A percentile compares a stretch with the other conserved stretches of the same genome.
These are phyloP conservation scores for Solanum chiquidenum DNA, from an alignment of 257 asterid genomes.

Conservation along the genomic window DNA sequence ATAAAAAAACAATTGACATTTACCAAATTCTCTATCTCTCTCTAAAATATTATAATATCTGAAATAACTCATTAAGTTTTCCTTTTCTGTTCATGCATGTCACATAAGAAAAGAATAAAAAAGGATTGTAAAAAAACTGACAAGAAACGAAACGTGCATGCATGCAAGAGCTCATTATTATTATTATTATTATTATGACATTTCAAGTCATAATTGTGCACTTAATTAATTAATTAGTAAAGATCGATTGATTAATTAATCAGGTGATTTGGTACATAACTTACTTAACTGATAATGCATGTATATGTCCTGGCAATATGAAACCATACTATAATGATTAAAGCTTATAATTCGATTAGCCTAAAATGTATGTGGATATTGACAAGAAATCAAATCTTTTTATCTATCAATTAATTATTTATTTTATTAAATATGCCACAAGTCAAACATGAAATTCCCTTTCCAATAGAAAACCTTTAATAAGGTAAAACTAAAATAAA, in stretches of 20 bases:
- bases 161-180: not conserved
- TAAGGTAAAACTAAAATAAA: not conserved
- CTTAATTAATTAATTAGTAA: not conserved
- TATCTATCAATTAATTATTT: not conserved
- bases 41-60: not conserved
- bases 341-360: not conserved
- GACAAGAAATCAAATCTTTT: not conserved
- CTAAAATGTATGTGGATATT: not conserved
- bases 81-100: not conserved
- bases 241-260: not conserved
- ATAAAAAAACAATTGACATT: not conserved
- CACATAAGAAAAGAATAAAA: not conserved
- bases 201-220: not conserved
- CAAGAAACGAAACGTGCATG: not conserved
- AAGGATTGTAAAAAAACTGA: not conserved
- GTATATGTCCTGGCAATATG: not conserved
- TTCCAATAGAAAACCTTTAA: not conserved
- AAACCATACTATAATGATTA: not conserved
- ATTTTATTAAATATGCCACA: not conserved
- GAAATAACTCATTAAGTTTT: not conserved
- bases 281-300: not conserved
- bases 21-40: not conserved
- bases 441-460: not conserved
- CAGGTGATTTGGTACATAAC: not conserved
- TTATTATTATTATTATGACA: not conserved